Evolutionary conservation across 768 basidiomycete genomes (phyloP).

Genomic region (Lactifluus rugatus): DNA sequence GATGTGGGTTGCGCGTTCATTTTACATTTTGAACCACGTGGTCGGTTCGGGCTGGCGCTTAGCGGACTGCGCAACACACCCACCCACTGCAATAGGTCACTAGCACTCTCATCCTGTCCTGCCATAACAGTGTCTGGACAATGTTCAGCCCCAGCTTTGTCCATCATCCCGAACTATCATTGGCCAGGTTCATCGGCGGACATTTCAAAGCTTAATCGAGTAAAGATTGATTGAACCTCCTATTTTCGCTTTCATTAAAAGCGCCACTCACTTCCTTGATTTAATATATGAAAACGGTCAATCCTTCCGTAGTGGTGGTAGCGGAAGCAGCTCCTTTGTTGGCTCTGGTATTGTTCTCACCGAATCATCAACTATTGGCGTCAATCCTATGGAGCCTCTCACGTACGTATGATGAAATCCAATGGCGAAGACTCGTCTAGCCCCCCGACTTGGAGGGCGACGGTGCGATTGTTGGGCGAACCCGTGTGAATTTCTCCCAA

Average conservation of each 20-base stretch:
- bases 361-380: background rate
- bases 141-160: background rate
- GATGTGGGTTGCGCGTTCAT: constrained; percentile 2
- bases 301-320: background rate
- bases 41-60: background rate
- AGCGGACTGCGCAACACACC: background rate
- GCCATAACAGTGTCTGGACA: background rate
- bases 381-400: background rate
- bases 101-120: background rate
- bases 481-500: background rate
- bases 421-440: background rate
- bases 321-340: background rate
- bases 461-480: background rate
- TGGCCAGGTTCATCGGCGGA: background rate
- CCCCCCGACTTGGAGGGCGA: background rate
- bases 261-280: constrained; percentile 13
- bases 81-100: background rate
- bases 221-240: constrained; percentile 15
- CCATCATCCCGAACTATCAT: background rate
- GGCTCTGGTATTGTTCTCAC: constrained; percentile 1
- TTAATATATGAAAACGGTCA: background rate
- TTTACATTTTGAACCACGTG: constrained; percentile 3
- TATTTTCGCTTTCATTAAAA: constrained; percentile 5
- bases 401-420: constrained; percentile 13
- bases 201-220: constrained; percentile 4